phyloP scores from a whole-genome alignment of 1,284 basidiomycete genomes.

The Cutaneotrichosporon cutaneum region DNA sequence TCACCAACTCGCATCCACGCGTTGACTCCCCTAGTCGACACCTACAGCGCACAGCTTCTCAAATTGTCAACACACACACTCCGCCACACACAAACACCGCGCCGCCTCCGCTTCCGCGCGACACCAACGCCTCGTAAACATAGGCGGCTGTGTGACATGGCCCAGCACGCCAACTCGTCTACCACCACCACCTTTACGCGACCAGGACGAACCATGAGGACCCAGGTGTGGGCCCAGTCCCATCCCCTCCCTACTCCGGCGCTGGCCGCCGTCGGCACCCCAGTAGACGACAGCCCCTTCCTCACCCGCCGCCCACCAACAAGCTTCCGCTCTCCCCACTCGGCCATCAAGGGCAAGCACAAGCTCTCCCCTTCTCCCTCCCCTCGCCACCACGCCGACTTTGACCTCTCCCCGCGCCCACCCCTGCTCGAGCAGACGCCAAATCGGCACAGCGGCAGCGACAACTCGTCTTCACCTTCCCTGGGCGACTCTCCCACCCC shows the following conservation, averaged over 20 bases:
- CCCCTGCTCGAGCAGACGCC: slow-evolving; percentile 15
- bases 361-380: slow-evolving; percentile 47
- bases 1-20: neutral
- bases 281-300: slow-evolving; percentile 17
- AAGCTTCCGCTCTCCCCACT: slow-evolving; percentile 19
- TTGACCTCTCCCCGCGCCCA: slow-evolving; percentile 49
- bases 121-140: neutral
- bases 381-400: slow-evolving; percentile 38
- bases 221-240: slow-evolving; percentile 3
- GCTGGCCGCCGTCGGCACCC: slow-evolving; percentile 12
- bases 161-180: neutral
- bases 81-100: neutral
- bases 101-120: neutral
- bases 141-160: neutral
- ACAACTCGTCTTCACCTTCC: slow-evolving; percentile 33
- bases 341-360: slow-evolving; percentile 37
- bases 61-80: neutral
- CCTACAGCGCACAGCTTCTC: neutral
- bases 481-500: slow-evolving; percentile 44
- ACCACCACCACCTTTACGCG: neutral
- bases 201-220: neutral
- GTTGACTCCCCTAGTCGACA: neutral
- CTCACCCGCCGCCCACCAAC: slow-evolving; percentile 11
- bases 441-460: slow-evolving; percentile 10
- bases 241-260: slow-evolving; percentile 2